Evolutionary conservation across 345 rosid species (phyloP).

Genomic region (Corchorus olitorius): DNA sequence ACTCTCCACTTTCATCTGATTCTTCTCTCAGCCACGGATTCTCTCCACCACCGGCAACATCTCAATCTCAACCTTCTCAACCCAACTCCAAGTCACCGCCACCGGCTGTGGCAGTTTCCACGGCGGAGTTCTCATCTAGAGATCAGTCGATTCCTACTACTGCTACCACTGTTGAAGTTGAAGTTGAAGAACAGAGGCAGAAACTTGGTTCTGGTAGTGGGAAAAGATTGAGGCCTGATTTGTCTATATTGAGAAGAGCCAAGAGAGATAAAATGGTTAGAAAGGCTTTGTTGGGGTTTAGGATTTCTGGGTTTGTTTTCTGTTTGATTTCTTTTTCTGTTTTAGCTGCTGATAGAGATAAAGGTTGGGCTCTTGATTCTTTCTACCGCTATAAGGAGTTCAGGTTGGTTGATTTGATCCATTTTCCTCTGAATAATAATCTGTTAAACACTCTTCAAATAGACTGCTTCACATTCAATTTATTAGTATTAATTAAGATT

Average conservation of each 20-base stretch:
- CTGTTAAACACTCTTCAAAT: neutral
- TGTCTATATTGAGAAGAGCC: slow-evolving; percentile 49
- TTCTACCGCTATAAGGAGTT: slow-evolving; percentile 79
- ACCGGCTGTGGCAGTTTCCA: slow-evolving; percentile 20
- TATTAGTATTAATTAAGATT: neutral
- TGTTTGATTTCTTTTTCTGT: slow-evolving; percentile 76
- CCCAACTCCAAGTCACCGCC: slow-evolving; percentile 5
- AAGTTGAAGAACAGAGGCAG: slow-evolving; percentile 30
- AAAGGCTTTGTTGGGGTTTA: slow-evolving; percentile 54
- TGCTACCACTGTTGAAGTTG: slow-evolving; percentile 25
- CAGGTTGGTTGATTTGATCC: slow-evolving; percentile 46
- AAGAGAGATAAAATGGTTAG: slow-evolving; percentile 46
- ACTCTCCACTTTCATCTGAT: slow-evolving; percentile 40
- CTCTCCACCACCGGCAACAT: slow-evolving; percentile 39
- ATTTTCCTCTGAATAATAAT: neutral
- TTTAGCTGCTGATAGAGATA: slow-evolving; percentile 77
- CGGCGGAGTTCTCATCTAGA: slow-evolving; percentile 27
- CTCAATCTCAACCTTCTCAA: slow-evolving; percentile 13
- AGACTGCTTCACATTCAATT: neutral
- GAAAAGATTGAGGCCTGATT: slow-evolving; percentile 41
- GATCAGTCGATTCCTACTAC: slow-evolving; percentile 16
- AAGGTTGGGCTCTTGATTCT: slow-evolving; percentile 93
- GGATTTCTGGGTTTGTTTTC: slow-evolving; percentile 61
- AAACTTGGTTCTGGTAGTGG: slow-evolving; percentile 30
- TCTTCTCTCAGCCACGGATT: slow-evolving; percentile 45